Base-by-base conservation (phyloP, 2,329 filamentous ascomycete genomes). In the Chaetomiaceae sp. region DNA sequence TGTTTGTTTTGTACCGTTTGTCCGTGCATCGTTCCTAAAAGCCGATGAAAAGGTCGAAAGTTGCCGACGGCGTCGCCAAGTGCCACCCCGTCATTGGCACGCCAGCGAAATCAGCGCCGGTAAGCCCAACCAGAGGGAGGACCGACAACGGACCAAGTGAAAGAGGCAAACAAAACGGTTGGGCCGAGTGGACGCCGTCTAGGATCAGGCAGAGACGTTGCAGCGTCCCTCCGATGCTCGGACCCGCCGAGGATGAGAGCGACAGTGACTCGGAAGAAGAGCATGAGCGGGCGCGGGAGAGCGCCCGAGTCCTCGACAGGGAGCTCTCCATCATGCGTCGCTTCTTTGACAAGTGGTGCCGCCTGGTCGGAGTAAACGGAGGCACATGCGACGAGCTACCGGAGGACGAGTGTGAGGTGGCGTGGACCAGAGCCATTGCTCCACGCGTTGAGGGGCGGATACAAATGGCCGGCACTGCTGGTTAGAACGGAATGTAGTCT, bases 391-490 rank as follows among this genome's bases (percentile, higher is more conserved):
- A 80, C 54, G 76, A 79, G 14, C 77, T 88, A 54, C 75, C 77
- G 53, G 75, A 82, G 46, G 77, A 73, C 0, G 82, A 84, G 55
- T 74, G 75, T 40, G 78, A 83, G 46, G 82, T 86, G 29, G 78
- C 85, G 58, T 95, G 90, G 89, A 92, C 89, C 8, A 82, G 80
- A 56, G 86, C 88, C 1, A 91, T 95, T 67, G 82, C 85, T 51
- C 90, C 90, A 1, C 78, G 79, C 52, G 56, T 92, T 8, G 90
- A 95, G 66, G 89, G 89, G 1, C 79, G 90, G 43, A 95, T 95
- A 37, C 67, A 66, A 29, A 78, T 77, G 66, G 64, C 13, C 18
- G 23, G 18, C 4, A 13, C 18, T 34, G 27, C 36, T 11, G 10
- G 33, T 18, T 36, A 14, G 32, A n/a, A 4, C 18, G 20, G 5